phyloP scores from a whole-genome alignment of 441 rosid genomes.

The Populus hybrid region DNA sequence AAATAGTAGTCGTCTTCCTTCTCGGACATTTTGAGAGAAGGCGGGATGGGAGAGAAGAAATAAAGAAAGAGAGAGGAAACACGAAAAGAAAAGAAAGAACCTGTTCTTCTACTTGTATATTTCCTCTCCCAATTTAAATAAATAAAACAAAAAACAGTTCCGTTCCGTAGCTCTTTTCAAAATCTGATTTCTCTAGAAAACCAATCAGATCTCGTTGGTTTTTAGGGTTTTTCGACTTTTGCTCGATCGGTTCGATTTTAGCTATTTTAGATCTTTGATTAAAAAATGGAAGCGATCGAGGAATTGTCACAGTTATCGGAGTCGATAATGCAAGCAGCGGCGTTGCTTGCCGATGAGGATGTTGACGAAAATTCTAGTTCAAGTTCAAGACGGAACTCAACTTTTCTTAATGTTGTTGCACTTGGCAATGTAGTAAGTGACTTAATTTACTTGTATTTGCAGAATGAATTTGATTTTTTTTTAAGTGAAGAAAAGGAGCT shows the following conservation, averaged over 20 bases:
- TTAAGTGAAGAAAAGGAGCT: not conserved
- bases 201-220: not conserved
- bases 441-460: not conserved
- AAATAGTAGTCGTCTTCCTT: no score
- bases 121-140: not conserved
- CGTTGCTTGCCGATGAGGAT: constrained; percentile 87
- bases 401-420: constrained; percentile 75
- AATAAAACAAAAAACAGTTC: not conserved
- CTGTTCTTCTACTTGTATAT: not conserved
- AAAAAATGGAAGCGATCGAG: constrained; percentile 80
- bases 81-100: not conserved
- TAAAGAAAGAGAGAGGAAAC: not conserved
- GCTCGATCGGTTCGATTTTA: not conserved
- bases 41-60: not conserved
- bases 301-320: constrained; percentile 76
- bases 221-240: not conserved
- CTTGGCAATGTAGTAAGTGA: constrained; percentile 80
- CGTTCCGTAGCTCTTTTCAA: not conserved
- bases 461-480: not conserved
- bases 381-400: constrained; percentile 53
- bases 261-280: not conserved
- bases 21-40: no score
- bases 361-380: constrained; percentile 56
- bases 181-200: not conserved
- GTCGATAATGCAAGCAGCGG: constrained; percentile 73